Evolutionary conservation across 176 grass and related monocot genomes (phyloP).

Genomic region (Triticum turgidum): DNA sequence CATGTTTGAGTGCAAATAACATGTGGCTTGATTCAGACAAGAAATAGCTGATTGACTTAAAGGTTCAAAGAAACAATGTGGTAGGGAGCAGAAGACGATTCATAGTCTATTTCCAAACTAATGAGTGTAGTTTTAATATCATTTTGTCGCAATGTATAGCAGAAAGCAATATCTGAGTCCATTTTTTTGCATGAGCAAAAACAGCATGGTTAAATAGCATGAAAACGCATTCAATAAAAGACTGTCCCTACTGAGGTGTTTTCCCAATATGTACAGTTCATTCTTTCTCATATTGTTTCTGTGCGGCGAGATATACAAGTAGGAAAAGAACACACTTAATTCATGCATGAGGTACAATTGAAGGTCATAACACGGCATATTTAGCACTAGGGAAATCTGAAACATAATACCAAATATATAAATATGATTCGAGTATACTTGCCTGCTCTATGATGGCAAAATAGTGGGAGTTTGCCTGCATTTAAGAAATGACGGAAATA

Average conservation of each 20-base stretch:
- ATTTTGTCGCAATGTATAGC: not conserved
- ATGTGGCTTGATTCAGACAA: not conserved
- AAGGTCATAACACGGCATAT: not conserved
- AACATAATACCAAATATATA: not conserved
- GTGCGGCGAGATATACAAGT: not conserved
- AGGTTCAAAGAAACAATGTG: not conserved
- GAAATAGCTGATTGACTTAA: not conserved
- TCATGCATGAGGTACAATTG: not conserved
- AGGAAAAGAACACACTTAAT: not conserved
- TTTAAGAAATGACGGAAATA: conserved; percentile 27
- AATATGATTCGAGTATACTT: conserved; percentile 27
- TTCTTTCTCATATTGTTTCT: not conserved
- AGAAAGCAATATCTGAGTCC: not conserved
- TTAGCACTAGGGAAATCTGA: not conserved
- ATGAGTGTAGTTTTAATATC: not conserved
- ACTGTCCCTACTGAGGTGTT: not conserved
- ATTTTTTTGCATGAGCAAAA: not conserved
- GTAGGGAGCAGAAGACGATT: not conserved
- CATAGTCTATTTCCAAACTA: not conserved
- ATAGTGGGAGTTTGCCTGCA: conserved; percentile 98
- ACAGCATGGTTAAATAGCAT: conserved; percentile 18
- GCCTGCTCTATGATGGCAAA: conserved; percentile 98
- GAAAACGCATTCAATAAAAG: not conserved
- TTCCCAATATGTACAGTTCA: not conserved
- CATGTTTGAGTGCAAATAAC: not conserved